phyloP scores from a whole-genome alignment of 176 grass and related monocot genomes.

The Avena atlantica region DNA sequence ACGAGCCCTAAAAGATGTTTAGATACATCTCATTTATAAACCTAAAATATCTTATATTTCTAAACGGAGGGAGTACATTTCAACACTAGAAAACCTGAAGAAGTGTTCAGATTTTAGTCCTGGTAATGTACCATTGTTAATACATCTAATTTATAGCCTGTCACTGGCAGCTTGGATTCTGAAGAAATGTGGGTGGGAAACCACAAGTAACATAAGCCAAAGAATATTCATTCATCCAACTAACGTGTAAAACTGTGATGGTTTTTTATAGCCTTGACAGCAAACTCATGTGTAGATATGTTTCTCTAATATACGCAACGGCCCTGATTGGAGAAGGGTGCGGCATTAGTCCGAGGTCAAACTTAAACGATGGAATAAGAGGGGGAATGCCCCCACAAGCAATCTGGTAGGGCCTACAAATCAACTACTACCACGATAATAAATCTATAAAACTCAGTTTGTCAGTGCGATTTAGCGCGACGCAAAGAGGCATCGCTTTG shows the following conservation, averaged over 20 bases:
- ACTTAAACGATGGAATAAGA: background rate
- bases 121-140: no score
- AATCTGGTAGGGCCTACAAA: conserved; percentile 33
- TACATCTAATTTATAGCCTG: no score
- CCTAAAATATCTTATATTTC: no score
- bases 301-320: conserved; percentile 47
- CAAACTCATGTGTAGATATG: conserved; percentile 39
- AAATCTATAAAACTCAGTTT: conserved; percentile 1
- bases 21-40: no score
- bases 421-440: background rate
- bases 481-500: conserved; percentile 3
- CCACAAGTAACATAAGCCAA: background rate
- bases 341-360: conserved; percentile 27
- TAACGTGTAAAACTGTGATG: conserved; percentile 31
- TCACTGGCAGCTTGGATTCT: no score
- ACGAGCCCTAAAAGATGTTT: no score
- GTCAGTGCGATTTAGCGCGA: conserved; percentile 45
- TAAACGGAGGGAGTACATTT: no score
- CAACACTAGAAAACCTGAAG: background rate
- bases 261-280: background rate
- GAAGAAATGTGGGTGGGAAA: background rate
- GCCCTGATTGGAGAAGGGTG: conserved; percentile 22
- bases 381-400: background rate
- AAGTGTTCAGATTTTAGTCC: no score
- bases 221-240: background rate